Base-by-base conservation (phyloP, 2,329 filamentous ascomycete genomes). In the Fusarium pseudonygamai region DNA sequence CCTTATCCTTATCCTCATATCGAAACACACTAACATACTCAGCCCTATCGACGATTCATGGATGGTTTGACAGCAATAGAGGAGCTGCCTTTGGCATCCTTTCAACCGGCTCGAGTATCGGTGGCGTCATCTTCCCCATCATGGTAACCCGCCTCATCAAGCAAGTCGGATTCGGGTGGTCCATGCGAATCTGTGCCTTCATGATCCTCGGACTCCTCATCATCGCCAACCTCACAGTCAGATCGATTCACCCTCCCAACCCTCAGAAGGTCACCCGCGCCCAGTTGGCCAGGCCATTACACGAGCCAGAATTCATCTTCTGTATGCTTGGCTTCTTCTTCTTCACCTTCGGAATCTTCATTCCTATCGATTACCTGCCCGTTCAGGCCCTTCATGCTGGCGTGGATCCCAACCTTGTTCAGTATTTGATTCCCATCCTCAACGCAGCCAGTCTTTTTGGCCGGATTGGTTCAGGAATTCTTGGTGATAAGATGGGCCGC, bases 81-180 rank as follows among this genome's bases (percentile, higher is more conserved):
- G 81, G 81, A 43, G 75, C 76, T 10, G 82, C 81, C 47, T 83
- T 82, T 42, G 82, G 82, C 32, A 68, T 83, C 10, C 71, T 83
- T 16, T 71, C 79, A 8, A 81, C 80, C 1, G 82, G 82, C 14
- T 82, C 82, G 3, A 79, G 77, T 11, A 66, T 85, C 6, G 83
- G 84, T 10, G 83, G 83, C 3, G 78, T 84, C 37, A 75, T 85
- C 32, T 81, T 84, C 56, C 83, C 83, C 32, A 82, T 85, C 66
- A 83, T 84, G 79, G 74, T 84, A 6, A 78, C 65, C 4, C 79
- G 77, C 5, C 71, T 85, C 14, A 83, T 84, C 42, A 69, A 67
- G 1, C 37, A 72, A 8, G 73, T 84, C 8, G 83, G 83, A 2
- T 85, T 81, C n/a, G 77, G 76, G 1, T 85, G 83, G 83, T 68